These are phyloP conservation scores for Baeospora myosura DNA, from an alignment of 1,284 basidiomycete genomes.

Conservation along the genomic window DNA sequence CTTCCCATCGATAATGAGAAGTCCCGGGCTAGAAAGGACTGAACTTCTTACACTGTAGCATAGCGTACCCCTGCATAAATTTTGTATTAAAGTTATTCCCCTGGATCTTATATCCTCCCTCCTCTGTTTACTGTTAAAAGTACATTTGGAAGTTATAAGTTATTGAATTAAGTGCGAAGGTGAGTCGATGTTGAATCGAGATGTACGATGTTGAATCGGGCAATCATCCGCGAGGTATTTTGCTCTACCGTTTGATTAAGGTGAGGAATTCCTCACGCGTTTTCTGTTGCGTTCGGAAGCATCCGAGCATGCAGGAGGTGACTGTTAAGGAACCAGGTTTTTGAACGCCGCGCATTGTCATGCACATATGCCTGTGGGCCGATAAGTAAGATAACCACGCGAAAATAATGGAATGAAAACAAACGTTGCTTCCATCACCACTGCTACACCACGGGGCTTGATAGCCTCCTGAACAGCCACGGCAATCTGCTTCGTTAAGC, in stretches of 20 bases:
- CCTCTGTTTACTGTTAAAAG: slow-evolving; percentile 11
- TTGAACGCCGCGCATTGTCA: slow-evolving; percentile 99
- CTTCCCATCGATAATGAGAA: slow-evolving; percentile 60
- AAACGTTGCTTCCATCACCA: slow-evolving; percentile 97
- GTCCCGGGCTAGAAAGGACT: slow-evolving; percentile 45
- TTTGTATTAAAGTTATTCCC: too few species aligned
- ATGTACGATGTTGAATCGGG: slow-evolving; percentile 22
- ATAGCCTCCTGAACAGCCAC: slow-evolving; percentile 97
- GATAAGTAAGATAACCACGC: slow-evolving; percentile 9
- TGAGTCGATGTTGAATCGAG: slow-evolving; percentile 35
- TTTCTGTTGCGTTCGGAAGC: slow-evolving; percentile 95
- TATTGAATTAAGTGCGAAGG: slow-evolving; percentile 33
- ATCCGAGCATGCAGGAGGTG: slow-evolving; percentile 98
- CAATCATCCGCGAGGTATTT: neutral
- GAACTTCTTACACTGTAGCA: slow-evolving; percentile 4
- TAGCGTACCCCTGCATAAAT: slow-evolving; percentile 5
- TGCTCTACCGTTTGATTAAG: slow-evolving; percentile 46
- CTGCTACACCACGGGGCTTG: slow-evolving; percentile 94
- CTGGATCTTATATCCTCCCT: too few species aligned
- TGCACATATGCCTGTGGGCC: slow-evolving; percentile 85
- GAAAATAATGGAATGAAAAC: slow-evolving; percentile 26
- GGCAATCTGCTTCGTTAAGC: slow-evolving; percentile 96
- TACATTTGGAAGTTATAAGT: slow-evolving; percentile 7
- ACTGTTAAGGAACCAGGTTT: slow-evolving; percentile 95
- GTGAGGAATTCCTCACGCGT: slow-evolving; percentile 93